Evolutionary conservation across 2,329 filamentous ascomycete genomes (phyloP).

Genomic region (Endocalyx cinctus): DNA sequence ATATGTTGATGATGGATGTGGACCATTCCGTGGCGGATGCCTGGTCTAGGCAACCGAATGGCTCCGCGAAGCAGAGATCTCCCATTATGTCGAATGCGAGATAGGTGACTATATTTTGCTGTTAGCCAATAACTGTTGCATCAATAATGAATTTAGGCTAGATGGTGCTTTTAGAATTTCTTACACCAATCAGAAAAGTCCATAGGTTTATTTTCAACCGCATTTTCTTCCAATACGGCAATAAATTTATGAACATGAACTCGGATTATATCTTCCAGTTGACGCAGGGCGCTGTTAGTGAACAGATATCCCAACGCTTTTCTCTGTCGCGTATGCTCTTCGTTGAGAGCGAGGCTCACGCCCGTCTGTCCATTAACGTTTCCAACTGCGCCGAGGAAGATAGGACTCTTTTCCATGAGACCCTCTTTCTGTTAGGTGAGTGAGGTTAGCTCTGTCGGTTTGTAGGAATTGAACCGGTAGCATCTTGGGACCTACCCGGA

Average conservation of each 20-base stretch:
- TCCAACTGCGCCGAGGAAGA: slow-evolving; percentile 18
- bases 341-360: slow-evolving; percentile 12
- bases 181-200: slow-evolving; percentile 22
- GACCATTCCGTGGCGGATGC: slow-evolving; percentile 17
- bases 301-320: slow-evolving; percentile 21
- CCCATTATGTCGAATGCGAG: slow-evolving; percentile 21
- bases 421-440: slow-evolving; percentile 8
- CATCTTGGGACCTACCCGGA: slow-evolving; percentile 20
- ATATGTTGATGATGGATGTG: slow-evolving; percentile 17
- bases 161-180: no score
- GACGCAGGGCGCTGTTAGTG: slow-evolving; percentile 18
- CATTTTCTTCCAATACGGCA: slow-evolving; percentile 5
- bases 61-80: slow-evolving; percentile 18
- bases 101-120: slow-evolving; percentile 15
- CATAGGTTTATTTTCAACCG: slow-evolving; percentile 6
- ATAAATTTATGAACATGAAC: slow-evolving; percentile 20
- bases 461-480: no score
- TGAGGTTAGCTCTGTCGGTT: neutral
- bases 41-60: slow-evolving; percentile 21
- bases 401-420: slow-evolving; percentile 24
- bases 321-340: slow-evolving; percentile 21
- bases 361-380: slow-evolving; percentile 11
- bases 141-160: no score
- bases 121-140: no score
- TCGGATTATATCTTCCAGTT: slow-evolving; percentile 19